Base-by-base conservation (phyloP, 192 early-diverging fungal species). In the Backusella sp. region DNA sequence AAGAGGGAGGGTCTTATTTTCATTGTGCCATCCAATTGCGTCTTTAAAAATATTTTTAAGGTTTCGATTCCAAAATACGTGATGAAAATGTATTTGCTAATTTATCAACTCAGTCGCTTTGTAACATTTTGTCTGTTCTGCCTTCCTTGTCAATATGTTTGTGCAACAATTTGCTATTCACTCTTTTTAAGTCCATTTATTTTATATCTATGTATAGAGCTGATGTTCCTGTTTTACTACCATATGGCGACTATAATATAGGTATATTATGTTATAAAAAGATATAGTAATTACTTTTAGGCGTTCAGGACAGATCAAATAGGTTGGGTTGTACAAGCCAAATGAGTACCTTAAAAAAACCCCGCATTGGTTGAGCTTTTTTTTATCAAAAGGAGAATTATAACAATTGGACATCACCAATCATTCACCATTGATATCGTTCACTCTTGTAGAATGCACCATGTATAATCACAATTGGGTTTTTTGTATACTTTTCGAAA, bases 21-120 rank as follows among this genome's bases (percentile, higher is more conserved):
- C 11, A 39, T 39, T 39, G 37, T 39, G 37, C 11, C 11, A 39
- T 39, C 37, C 37, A 39, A 39, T 12, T 39, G 32, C 37, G 37
- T 11, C 37, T 39, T 39, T 39, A 39, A 12, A 49, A n/a, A 17
- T 1, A 49, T 44, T 41, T 41, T 44, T 49, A 49, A 49, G 46
- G 46, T 49, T 49, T 17, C 0, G 17, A 6, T 49, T 49, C 1
- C 15, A 49, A 49, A 49, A n/a, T 62, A 62, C 56, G 56, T 62
- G 23, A 62, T 21, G 56, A 26, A 62, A 62, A 62, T 28, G 56
- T 23, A 62, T 62, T 62, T 62, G 56, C 12, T 62, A 28, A 62
- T 62, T 62, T 62, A 62, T 28, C 56, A 62, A 62, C 56, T 62
- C 56, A 28, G 56, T 62, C 23, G 56, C 23, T 62, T 62, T 62